Conservation (phyloP, 2,329 filamentous ascomycete species). For the Penicillium sp. region DNA sequence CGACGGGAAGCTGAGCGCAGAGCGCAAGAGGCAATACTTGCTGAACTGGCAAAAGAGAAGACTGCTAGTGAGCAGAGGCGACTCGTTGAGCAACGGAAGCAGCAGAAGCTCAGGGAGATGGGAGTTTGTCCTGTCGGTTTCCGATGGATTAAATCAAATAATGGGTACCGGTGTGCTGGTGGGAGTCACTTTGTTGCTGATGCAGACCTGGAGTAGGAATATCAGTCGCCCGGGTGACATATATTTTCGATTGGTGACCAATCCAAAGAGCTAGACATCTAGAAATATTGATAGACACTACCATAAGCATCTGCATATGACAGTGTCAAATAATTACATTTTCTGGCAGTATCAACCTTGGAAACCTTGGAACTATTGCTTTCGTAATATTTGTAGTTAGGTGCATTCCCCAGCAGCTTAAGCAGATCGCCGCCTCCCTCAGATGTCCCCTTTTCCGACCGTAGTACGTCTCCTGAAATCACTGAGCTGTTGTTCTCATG, state of each 20-base stretch:
- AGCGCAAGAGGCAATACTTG: slow-evolving; percentile 20
- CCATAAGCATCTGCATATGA: too few species aligned
- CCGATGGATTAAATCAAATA: slow-evolving; percentile 54
- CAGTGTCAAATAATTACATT: too few species aligned
- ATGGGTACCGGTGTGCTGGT: slow-evolving; percentile 58
- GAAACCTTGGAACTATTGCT: too few species aligned
- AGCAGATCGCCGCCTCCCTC: too few species aligned
- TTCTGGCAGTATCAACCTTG: too few species aligned
- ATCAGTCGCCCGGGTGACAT: not conserved
- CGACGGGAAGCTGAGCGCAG: slow-evolving; percentile 1
- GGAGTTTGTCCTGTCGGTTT: slow-evolving; percentile 55
- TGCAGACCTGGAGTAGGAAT: slow-evolving; percentile 6
- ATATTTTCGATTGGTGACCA: not conserved
- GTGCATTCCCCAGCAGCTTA: too few species aligned
- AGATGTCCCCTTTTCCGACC: too few species aligned
- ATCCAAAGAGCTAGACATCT: not conserved
- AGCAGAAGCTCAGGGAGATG: slow-evolving; percentile 47
- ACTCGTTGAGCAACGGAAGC: slow-evolving; percentile 35
- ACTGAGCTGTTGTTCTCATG: too few species aligned
- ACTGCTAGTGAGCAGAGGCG: slow-evolving; percentile 24
- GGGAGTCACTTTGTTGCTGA: slow-evolving; percentile 53
- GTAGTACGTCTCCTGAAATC: too few species aligned
- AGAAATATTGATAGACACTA: too few species aligned
- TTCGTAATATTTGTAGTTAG: too few species aligned
- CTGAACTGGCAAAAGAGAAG: slow-evolving; percentile 28